These are phyloP conservation scores for Acanthamoeba castellanii DNA, from an alignment of 208 protist species.

Conservation along the genomic window DNA sequence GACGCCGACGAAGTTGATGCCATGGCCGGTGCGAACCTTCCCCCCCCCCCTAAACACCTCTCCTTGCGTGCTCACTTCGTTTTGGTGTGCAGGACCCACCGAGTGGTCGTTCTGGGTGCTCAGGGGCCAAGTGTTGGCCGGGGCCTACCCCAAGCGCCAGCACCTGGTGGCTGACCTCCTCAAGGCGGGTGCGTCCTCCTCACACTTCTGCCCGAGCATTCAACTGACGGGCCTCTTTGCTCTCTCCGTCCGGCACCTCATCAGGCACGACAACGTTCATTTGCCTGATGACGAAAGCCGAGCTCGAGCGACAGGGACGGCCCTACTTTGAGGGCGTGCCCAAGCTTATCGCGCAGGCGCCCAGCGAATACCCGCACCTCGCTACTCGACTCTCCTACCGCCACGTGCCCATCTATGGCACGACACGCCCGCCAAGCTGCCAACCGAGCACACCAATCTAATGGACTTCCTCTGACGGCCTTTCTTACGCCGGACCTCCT, in stretches of 20 bases:
- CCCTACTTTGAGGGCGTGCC: not conserved
- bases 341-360: not conserved
- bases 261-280: not conserved
- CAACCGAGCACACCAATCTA: not conserved
- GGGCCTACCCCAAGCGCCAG: not conserved
- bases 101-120: constrained; percentile 5
- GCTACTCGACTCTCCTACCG: not conserved
- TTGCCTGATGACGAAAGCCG: not conserved
- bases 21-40: not conserved
- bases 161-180: constrained; percentile 13
- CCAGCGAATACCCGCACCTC: not conserved
- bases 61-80: not conserved
- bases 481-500: too few relatives aligned
- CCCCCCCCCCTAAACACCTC: not conserved
- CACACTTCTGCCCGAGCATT: not conserved
- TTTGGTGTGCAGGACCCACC: not conserved
- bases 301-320: constrained; percentile 1
- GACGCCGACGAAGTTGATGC: not conserved
- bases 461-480: too few relatives aligned
- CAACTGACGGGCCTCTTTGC: not conserved
- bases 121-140: not conserved
- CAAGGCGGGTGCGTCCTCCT: not conserved
- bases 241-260: too few relatives aligned
- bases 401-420: not conserved
- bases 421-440: not conserved